Evolutionary conservation across 177 flowering plant genomes (phyloP), one percentile per base, ranked within the genome.

Genomic region (Tripterygium wilfordii): DNA sequence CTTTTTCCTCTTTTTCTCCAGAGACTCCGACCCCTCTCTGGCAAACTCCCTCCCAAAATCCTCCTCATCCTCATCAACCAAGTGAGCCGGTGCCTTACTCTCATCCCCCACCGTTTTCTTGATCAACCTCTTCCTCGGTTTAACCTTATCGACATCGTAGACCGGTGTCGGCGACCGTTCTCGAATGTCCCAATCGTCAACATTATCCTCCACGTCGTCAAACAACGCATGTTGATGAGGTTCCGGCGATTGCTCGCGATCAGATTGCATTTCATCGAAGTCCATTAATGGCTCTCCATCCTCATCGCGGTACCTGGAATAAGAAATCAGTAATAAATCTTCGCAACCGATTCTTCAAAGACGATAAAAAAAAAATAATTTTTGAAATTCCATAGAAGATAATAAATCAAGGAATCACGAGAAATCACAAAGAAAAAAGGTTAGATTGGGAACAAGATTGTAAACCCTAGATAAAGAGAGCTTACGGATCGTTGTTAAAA

Each of bases 201-300:
- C 63, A 14, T 47, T 69, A 4, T 48, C 68, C 12, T 58, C 66
- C 12, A 51, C 36, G 29, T 46, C 4, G 8, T 31, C 57, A 1
- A 49, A 66, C 10, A 74, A 58, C 33, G 50, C 24, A 14, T 51
- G 57, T 3, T 48, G 60, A 10, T 16, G 49, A 3, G 56, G 59
- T 10, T 54, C 64, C 16, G 66, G 57, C 2, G 71, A 58, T 1
- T 15, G 58, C 21, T 51, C 68, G 5, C 59, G 50, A 33, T 67
- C 76, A 5, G 70, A 62, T 22, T 25, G 60, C 7, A 56, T 14
- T 14, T 69, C 75, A 32, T 82, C 95, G 49, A 59, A 72, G 45
- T 90, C 88, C 88, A 90, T 76, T 70, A 90, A 64, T 2, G 85
- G 76, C 72, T 90, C 97, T 0, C 95, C 97, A 20, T 90, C 88